Evolutionary conservation across 1,139 yeast species (phyloP).

Genomic region (Hanseniaspora uvarum): DNA sequence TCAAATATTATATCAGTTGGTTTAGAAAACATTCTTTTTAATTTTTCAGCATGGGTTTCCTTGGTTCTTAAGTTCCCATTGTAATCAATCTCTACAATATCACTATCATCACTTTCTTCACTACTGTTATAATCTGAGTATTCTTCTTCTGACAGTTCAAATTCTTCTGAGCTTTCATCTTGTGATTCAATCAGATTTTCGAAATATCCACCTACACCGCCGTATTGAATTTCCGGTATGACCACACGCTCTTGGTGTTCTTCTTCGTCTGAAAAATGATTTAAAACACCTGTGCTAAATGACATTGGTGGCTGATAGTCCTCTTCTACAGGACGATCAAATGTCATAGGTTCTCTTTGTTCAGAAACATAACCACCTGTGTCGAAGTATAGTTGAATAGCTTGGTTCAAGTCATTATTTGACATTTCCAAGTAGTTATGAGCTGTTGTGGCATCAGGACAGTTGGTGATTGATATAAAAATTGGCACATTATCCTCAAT

Average conservation of each 20-base stretch:
- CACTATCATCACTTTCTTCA: conserved; percentile 21
- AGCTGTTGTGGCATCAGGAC: conserved; percentile 59
- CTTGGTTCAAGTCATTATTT: conserved; percentile 69
- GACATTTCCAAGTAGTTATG: conserved; percentile 70
- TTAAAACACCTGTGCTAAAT: conserved; percentile 34
- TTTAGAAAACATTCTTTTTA: conserved; percentile 19
- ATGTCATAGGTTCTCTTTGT: conserved; percentile 19
- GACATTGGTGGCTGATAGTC: conserved; percentile 51
- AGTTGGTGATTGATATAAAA: conserved; percentile 78
- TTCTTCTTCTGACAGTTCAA: conserved; percentile 21
- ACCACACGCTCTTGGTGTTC: conserved; percentile 51
- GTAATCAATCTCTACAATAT: neutral
- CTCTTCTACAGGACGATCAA: conserved; percentile 25
- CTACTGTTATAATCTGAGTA: neutral
- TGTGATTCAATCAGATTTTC: conserved; percentile 23
- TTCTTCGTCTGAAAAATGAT: conserved; percentile 44
- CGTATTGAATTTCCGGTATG: conserved; percentile 30
- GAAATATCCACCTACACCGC: conserved; percentile 33
- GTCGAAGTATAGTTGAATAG: conserved; percentile 77
- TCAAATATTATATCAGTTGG: conserved; percentile 21
- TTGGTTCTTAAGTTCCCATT: neutral
- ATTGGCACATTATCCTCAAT: conserved; percentile 51
- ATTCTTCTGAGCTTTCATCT: conserved; percentile 24
- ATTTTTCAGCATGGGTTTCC: conserved; percentile 4
- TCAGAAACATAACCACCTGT: conserved; percentile 37